Conservation (phyloP, 495 filamentous ascomycete species). For the Aspergillus wentii region DNA sequence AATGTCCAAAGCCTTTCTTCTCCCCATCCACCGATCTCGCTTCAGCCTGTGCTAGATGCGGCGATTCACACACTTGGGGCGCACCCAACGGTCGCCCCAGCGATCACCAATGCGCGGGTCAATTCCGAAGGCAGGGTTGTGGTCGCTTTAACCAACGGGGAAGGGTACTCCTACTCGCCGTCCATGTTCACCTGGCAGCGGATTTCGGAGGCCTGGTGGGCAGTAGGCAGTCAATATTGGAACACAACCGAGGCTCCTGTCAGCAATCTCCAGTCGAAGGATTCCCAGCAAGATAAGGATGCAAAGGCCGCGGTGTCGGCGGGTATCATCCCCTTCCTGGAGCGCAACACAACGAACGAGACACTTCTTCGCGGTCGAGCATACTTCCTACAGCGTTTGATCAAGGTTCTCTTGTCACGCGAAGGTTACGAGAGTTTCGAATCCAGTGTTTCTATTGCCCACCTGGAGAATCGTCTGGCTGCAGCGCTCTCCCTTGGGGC, state of each 20-base stretch:
- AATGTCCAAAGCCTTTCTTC: conserved; percentile 81
- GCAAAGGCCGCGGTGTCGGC: conserved; percentile 66
- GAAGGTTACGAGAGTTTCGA: conserved; percentile 94
- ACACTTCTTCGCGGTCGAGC: conserved; percentile 87
- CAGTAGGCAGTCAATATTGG: conserved; percentile 96
- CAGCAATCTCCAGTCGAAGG: conserved; percentile 68
- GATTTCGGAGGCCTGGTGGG: conserved; percentile 95
- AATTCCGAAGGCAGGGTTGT: conserved; percentile 82
- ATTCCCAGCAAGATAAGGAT: conserved; percentile 45
- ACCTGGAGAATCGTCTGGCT: conserved; percentile 91
- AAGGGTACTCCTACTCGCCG: conserved; percentile 83
- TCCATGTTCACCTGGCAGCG: conserved; percentile 90
- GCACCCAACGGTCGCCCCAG: conserved; percentile 66
- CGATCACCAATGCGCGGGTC: conserved; percentile 82
- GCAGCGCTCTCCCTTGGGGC: conserved; percentile 81
- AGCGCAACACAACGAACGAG: conserved; percentile 91
- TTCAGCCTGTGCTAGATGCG: conserved; percentile 85
- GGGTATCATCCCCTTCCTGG: conserved; percentile 86
- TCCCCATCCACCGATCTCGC: conserved; percentile 82
- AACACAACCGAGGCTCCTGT: conserved; percentile 87
- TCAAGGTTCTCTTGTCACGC: conserved; percentile 75
- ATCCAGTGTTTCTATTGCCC: conserved; percentile 83
- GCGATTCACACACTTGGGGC: conserved; percentile 65
- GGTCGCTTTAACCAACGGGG: conserved; percentile 83
- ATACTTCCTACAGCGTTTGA: conserved; percentile 79